A percentile compares a stretch with the other conserved stretches of the same genome.
These are phyloP conservation scores for Phialophora verrucosa DNA, from an alignment of 2,329 filamentous ascomycete species.

Conservation along the genomic window DNA sequence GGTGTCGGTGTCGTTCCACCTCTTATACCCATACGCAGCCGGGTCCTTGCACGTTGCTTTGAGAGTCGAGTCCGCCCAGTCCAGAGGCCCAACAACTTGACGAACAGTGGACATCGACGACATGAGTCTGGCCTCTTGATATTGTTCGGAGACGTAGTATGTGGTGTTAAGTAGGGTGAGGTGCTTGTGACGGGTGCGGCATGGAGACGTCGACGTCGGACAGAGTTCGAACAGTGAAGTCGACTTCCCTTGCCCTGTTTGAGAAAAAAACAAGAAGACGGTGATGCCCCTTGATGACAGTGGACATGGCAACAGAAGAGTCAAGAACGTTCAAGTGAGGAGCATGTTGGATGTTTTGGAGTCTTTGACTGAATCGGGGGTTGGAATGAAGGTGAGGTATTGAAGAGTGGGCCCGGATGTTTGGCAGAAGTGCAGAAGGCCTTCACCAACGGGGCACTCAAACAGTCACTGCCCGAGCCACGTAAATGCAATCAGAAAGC, in stretches of 20 bases:
- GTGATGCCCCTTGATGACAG: constrained; percentile 13
- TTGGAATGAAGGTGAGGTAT: constrained; percentile 35
- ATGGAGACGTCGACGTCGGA: constrained; percentile 15
- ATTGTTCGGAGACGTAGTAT: constrained; percentile 7
- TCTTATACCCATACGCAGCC: constrained; percentile 27
- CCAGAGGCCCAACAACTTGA: constrained; percentile 22
- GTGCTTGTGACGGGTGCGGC: constrained; percentile 16
- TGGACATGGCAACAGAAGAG: constrained; percentile 27
- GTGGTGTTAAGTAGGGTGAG: constrained; percentile 13
- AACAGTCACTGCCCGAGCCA: constrained; percentile 30
- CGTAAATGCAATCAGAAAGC: constrained; percentile 14
- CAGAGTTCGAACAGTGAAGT: constrained; percentile 6
- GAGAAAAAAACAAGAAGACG: constrained; percentile 10
- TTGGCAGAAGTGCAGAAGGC: constrained; percentile 14
- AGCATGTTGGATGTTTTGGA: constrained; percentile 33
- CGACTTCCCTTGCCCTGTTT: constrained; percentile 2
- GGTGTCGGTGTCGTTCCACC: constrained; percentile 27
- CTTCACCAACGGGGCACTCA: constrained; percentile 28
- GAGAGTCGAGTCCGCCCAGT: constrained; percentile 25
- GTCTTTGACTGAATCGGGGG: constrained; percentile 32
- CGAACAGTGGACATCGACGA: constrained; percentile 30
- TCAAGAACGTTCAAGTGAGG: constrained; percentile 28
- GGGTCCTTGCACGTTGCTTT: constrained; percentile 19
- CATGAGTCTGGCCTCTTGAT: constrained; percentile 22
- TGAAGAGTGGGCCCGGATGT: constrained; percentile 29